Conservation (phyloP, 176 grass and related monocot genomes). For the Rhynchospora tenuis region DNA sequence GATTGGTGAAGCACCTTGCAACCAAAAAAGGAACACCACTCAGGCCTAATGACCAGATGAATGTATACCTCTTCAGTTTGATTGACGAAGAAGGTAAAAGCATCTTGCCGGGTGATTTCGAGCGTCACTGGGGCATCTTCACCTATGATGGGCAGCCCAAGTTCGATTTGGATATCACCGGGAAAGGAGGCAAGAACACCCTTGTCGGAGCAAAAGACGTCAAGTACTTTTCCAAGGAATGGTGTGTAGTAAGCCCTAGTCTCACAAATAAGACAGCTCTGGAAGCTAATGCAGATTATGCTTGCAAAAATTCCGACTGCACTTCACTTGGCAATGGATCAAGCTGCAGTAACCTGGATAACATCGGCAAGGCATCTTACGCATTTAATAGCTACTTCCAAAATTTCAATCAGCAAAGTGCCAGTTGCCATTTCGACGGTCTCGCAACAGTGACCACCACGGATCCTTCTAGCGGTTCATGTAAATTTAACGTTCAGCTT, state of each 20-base stretch:
- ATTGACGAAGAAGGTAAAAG: constrained; percentile 65
- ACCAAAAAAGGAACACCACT: constrained; percentile 51
- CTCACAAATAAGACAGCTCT: constrained; percentile 1
- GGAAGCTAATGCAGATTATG: constrained; percentile 35
- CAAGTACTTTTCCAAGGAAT: constrained; percentile 41
- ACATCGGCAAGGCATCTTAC: constrained; percentile 45
- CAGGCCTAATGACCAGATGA: constrained; percentile 23
- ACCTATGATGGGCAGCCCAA: constrained; percentile 58
- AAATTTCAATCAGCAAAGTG: constrained; percentile 44
- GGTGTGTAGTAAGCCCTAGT: constrained; percentile 54
- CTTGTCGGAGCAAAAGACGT: constrained; percentile 35
- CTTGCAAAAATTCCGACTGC: constrained; percentile 58
- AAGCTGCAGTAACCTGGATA: constrained; percentile 43
- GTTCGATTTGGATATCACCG: constrained; percentile 39
- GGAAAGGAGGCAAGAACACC: constrained; percentile 18
- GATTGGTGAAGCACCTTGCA: constrained; percentile 39
- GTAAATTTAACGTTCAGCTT: constrained; percentile 49
- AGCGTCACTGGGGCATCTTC: constrained; percentile 76
- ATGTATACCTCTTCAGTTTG: constrained; percentile 56
- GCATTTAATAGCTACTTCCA: constrained; percentile 74
- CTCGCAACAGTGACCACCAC: constrained; percentile 42
- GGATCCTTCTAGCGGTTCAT: constrained; percentile 24
- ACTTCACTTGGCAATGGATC: constrained; percentile 41
- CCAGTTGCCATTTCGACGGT: constrained; percentile 57
- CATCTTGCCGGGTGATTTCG: constrained; percentile 52